phyloP scores from a whole-genome alignment of 331 rosid species.

The Malus hybrid region DNA sequence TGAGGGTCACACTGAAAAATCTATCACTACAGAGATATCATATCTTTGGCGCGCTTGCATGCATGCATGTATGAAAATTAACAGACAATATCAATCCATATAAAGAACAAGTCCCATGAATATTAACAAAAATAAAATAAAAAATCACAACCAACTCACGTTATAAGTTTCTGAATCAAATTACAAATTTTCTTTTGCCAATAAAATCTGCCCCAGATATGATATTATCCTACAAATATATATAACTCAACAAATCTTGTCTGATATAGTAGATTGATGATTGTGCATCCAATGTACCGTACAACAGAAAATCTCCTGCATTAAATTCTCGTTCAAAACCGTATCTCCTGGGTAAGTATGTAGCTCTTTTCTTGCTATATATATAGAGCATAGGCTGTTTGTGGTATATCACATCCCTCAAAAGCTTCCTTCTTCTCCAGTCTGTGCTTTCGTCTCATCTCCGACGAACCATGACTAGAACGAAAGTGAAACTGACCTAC shows the following conservation, averaged over 20 bases:
- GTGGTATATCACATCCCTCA: neutral
- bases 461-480: constrained; percentile 37
- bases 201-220: neutral
- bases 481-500: constrained; percentile 44
- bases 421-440: neutral
- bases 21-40: too few relatives aligned
- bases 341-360: neutral
- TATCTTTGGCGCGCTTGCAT: too few relatives aligned
- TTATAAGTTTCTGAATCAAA: neutral
- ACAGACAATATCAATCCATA: too few relatives aligned
- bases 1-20: too few relatives aligned
- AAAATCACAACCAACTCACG: neutral
- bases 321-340: neutral
- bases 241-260: neutral
- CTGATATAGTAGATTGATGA: neutral
- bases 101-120: neutral
- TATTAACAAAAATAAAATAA: too few relatives aligned
- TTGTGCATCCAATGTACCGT: neutral
- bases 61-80: too few relatives aligned
- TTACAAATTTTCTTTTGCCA: neutral
- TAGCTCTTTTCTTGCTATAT: neutral
- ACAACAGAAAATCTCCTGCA: neutral
- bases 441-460: neutral
- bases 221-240: neutral
- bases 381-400: neutral